phyloP scores from a whole-genome alignment of 1,284 basidiomycete genomes.

The Ustilago cynodontis region DNA sequence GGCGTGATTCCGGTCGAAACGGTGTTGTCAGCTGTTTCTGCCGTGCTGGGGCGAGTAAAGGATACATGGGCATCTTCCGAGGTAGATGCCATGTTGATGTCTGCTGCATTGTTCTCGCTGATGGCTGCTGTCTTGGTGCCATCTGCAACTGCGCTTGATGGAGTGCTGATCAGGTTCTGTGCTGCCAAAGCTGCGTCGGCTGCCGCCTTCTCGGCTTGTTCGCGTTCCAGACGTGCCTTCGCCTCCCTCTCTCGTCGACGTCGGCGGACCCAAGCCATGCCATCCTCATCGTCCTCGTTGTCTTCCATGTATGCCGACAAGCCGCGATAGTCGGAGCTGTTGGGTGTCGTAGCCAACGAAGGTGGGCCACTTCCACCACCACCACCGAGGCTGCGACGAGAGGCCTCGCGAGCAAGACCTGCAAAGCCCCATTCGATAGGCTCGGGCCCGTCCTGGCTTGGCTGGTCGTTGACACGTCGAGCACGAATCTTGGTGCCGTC shows the following conservation, averaged over 20 bases:
- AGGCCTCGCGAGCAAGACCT: constrained; percentile 57
- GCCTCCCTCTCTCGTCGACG: constrained; percentile 43
- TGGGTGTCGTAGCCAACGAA: constrained; percentile 48
- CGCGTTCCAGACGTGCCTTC: constrained; percentile 35
- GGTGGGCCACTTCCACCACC: constrained; percentile 44
- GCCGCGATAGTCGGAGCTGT: constrained; percentile 36
- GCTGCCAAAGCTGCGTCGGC: constrained; percentile 7
- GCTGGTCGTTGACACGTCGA: constrained; percentile 60
- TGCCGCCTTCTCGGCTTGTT: constrained; percentile 27
- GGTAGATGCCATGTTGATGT: not conserved
- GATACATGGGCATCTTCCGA: not conserved
- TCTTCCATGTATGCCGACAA: constrained; percentile 34
- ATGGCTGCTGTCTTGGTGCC: not conserved
- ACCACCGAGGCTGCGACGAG: constrained; percentile 44
- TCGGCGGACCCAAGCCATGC: constrained; percentile 49
- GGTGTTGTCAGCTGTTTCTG: not conserved
- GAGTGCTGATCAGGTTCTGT: not conserved
- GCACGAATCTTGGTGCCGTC: constrained; percentile 67
- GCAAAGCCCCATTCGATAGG: constrained; percentile 66
- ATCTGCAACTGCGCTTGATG: not conserved
- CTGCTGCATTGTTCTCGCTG: not conserved
- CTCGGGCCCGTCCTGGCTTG: constrained; percentile 51
- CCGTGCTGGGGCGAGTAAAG: not conserved
- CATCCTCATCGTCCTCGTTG: constrained; percentile 44
- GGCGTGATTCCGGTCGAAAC: not conserved